Evolutionary conservation across 2,329 filamentous ascomycete genomes (phyloP).

Genomic region (Orbilia blumenaviensis): DNA sequence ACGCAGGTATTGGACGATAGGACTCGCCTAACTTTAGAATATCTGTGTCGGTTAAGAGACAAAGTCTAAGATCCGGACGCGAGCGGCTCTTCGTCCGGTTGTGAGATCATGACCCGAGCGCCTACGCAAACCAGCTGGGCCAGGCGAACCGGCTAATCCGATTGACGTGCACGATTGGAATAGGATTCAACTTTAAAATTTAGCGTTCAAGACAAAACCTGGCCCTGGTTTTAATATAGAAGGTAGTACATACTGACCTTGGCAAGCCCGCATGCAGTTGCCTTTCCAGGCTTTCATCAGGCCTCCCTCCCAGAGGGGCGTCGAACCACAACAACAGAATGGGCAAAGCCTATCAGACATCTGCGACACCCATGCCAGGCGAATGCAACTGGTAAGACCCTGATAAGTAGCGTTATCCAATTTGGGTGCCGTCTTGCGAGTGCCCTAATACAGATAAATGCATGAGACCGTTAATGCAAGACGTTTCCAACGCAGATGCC

Average conservation of each 20-base stretch:
- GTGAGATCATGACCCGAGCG: background rate
- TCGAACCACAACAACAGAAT: background rate
- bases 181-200: slow-evolving; percentile 11
- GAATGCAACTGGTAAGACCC: background rate
- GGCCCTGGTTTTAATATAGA: background rate
- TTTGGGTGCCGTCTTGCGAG: slow-evolving; percentile 8
- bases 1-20: background rate
- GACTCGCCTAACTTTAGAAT: slow-evolving; percentile 3
- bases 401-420: slow-evolving; percentile 1
- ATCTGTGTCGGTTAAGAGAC: background rate
- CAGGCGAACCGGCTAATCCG: background rate
- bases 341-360: background rate
- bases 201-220: background rate
- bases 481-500: slow-evolving; percentile 10
- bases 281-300: slow-evolving; percentile 5
- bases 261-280: background rate
- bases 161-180: background rate
- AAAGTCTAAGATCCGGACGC: background rate
- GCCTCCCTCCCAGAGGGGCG: background rate
- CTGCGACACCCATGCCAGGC: background rate
- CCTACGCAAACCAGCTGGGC: background rate
- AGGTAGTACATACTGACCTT: slow-evolving; percentile 9
- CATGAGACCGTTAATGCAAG: slow-evolving; percentile 3
- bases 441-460: background rate
- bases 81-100: background rate